Percentiles rank a stretch among this genome's conserved stretches.
Evolutionary conservation across 371 early-diverging fungal genomes (phyloP).

Genomic region (Parasitella parasitica): DNA sequence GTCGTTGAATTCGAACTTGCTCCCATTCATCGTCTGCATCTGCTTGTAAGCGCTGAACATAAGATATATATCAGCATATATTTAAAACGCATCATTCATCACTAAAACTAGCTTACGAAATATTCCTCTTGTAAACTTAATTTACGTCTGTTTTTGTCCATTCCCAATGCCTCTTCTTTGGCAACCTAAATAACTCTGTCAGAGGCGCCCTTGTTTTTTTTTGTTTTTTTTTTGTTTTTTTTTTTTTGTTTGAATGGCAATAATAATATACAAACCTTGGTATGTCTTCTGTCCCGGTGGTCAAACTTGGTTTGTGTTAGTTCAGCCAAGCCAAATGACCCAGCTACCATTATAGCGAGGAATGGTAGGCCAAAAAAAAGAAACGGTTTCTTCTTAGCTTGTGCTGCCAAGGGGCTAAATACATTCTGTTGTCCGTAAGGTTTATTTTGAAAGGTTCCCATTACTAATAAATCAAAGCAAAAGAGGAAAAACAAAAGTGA

Average conservation of each 20-base stretch:
- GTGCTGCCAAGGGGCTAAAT: slow-evolving; percentile 32
- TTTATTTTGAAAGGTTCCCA: slow-evolving; percentile 49
- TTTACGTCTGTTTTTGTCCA: slow-evolving; percentile 55
- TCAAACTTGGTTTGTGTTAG: slow-evolving; percentile 68
- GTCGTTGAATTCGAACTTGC: slow-evolving; percentile 47
- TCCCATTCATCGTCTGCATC: slow-evolving; percentile 56
- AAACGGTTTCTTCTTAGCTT: slow-evolving; percentile 50
- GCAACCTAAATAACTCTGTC: slow-evolving; percentile 41
- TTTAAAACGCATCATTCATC: background rate
- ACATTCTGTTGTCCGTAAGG: slow-evolving; percentile 31
- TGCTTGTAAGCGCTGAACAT: slow-evolving; percentile 48
- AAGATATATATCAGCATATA: background rate
- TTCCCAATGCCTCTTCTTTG: slow-evolving; percentile 64
- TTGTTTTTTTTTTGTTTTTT: no score
- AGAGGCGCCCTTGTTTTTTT: background rate
- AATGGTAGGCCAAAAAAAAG: slow-evolving; percentile 69
- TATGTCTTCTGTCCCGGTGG: slow-evolving; percentile 51
- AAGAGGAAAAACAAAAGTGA: slow-evolving; percentile 6
- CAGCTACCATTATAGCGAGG: slow-evolving; percentile 53
- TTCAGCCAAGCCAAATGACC: slow-evolving; percentile 57
- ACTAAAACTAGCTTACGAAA: slow-evolving; percentile 35
- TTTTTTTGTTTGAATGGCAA: no score
- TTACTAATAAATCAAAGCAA: slow-evolving; percentile 3
- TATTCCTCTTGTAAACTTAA: slow-evolving; percentile 70
- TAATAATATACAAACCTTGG: slow-evolving; percentile 10